Conservation (phyloP, 2,329 filamentous ascomycete genomes). For the Paraphaeosphaeria minitans region DNA sequence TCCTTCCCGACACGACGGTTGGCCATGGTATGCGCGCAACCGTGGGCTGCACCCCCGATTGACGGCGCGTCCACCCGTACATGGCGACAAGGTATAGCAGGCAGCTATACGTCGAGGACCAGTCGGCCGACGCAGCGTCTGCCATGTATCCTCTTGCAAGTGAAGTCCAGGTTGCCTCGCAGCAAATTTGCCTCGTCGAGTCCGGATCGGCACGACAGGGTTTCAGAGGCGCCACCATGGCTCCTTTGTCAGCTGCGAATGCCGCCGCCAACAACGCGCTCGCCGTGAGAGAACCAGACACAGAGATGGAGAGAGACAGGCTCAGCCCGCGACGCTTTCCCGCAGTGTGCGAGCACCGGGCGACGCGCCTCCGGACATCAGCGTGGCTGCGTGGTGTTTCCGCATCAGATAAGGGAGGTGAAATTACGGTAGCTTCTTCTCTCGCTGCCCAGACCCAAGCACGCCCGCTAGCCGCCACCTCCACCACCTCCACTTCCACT, state of each 20-base stretch:
- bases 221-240: constrained; percentile 9
- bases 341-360: neutral
- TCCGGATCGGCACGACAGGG: constrained; percentile 9
- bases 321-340: too few species aligned
- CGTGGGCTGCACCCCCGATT: neutral
- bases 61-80: neutral
- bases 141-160: neutral
- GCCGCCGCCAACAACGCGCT: neutral
- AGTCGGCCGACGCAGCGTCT: neutral
- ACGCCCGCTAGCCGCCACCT: constrained; percentile 14
- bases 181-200: neutral
- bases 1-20: constrained; percentile 9
- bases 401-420: constrained; percentile 12
- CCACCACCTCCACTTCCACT: constrained; percentile 23
- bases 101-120: neutral
- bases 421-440: constrained; percentile 6
- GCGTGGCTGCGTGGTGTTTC: constrained; percentile 14
- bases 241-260: constrained; percentile 1
- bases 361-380: constrained; percentile 5
- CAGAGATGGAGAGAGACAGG: too few species aligned
- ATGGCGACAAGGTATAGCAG: neutral
- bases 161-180: neutral
- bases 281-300: neutral
- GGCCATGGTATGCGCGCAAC: constrained; percentile 1
- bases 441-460: neutral